Base-by-base conservation (phyloP, 2,329 filamentous ascomycete genomes). In the Aspergillus puulaauensis region DNA sequence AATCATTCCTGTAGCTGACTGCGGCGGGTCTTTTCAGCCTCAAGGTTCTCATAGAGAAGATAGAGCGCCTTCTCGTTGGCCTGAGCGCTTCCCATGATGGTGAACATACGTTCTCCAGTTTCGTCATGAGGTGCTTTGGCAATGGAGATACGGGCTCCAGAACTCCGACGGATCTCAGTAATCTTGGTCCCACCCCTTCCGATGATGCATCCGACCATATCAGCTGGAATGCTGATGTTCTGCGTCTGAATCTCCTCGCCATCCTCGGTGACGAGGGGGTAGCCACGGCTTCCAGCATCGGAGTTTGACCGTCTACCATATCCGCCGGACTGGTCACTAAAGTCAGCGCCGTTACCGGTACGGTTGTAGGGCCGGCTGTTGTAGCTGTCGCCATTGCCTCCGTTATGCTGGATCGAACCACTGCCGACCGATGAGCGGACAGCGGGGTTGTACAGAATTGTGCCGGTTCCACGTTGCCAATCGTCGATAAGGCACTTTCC, bases 141-240 rank as follows among this genome's bases (percentile, higher is more conserved):
- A 75, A 98, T 98, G 46, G 93, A 97, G 79, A 99, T 99, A 70
- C 93, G 90, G 61, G 95, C 95, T 60, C 93, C 93, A 54, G 95
- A 99, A 61, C 89, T 93, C 82, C 96, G 96, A 76, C 95, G 90
- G 69, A 99, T 99, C 80, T 99, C 95, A 75, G 91, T 97, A 73
- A 99, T 99, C 85, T 99, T 99, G 82, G 86, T 93, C 64, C 95
- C 95, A 54, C 84, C 91, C 64, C 93, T 90, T 65, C 95, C 95
- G 74, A 99, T 99, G 79, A 99, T 99, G 80, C 95, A 99, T 66
- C 95, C 95, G 75, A 99, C 95, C 95, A 99, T 99, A 80, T 99
- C 95, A 48, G 95, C 93, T 24, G 95, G 95, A 70, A 99, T 99
- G 82, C 92, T 97, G 79, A 99, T 99, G 80, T 99, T 99, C 74